These are phyloP conservation scores for Kazachstania bromeliacearum DNA, from an alignment of 805 yeast genomes.

Conservation along the genomic window DNA sequence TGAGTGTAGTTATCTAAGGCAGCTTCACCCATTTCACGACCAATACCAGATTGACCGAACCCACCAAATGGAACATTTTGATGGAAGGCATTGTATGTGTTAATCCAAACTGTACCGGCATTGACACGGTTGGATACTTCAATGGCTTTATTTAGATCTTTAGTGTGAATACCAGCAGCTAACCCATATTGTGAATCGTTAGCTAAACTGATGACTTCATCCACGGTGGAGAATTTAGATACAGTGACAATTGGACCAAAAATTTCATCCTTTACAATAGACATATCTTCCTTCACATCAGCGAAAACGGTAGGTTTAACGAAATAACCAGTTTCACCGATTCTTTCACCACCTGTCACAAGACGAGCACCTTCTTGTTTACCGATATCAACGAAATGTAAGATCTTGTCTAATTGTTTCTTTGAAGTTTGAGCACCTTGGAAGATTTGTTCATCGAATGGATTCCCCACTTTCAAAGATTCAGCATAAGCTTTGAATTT, in stretches of 20 bases:
- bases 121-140: constrained; percentile 64
- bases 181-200: constrained; percentile 79
- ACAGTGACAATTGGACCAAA: constrained; percentile 90
- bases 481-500: constrained; percentile 49
- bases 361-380: constrained; percentile 74
- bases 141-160: constrained; percentile 62
- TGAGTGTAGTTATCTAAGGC: constrained; percentile 82
- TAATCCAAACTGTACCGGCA: constrained; percentile 89
- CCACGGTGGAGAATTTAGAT: constrained; percentile 70
- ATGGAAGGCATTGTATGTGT: constrained; percentile 84
- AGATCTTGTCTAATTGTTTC: constrained; percentile 67
- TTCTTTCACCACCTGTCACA: constrained; percentile 60
- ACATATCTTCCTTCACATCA: constrained; percentile 58
- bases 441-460: constrained; percentile 65
- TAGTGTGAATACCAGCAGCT: constrained; percentile 86
- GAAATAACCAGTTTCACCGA: constrained; percentile 54
- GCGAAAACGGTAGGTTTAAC: constrained; percentile 67
- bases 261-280: constrained; percentile 66
- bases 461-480: constrained; percentile 64
- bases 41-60: constrained; percentile 81
- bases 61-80: constrained; percentile 90
- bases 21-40: constrained; percentile 87
- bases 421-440: constrained; percentile 92
- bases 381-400: constrained; percentile 70
- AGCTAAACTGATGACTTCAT: constrained; percentile 69